Percentiles rank a stretch among this genome's conserved stretches.
Conservation (phyloP, 192 early-diverging fungal genomes). For the Polychytrium aggregatum region DNA sequence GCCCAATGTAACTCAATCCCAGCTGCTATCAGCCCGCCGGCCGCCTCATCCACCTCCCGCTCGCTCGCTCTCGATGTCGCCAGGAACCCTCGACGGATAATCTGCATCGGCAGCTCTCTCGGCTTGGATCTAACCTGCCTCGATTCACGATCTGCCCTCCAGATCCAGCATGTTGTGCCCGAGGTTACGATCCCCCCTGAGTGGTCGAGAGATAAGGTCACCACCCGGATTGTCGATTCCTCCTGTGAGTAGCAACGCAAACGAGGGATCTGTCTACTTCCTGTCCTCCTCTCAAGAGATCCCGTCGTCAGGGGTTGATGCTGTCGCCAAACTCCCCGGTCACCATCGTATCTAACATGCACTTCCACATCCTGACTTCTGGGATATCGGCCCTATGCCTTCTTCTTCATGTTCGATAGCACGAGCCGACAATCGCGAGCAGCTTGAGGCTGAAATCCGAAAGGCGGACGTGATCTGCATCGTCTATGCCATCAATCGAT, state of each 20-base stretch:
- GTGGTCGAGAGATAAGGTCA: slow-evolving; percentile 90
- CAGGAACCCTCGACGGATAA: no score
- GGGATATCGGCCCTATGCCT: slow-evolving; percentile 1
- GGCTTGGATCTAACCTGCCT: no score
- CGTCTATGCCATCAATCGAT: slow-evolving; percentile 84
- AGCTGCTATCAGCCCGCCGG: no score
- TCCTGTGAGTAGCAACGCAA: slow-evolving; percentile 72
- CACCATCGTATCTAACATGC: neutral
- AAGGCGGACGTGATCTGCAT: slow-evolving; percentile 98
- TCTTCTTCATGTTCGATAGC: no score
- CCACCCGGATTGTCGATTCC: slow-evolving; percentile 95
- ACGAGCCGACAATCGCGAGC: slow-evolving; percentile 76
- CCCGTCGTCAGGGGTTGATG: no score
- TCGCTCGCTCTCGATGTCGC: no score
- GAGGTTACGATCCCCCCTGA: slow-evolving; percentile 99
- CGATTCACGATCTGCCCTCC: no score
- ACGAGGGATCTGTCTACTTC: no score
- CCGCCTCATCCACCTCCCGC: no score
- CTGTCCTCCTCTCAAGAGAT: no score
- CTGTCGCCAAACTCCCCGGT: neutral
- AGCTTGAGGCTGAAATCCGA: slow-evolving; percentile 84
- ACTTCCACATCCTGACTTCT: neutral
- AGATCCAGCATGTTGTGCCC: slow-evolving; percentile 97
- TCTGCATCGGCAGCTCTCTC: no score
- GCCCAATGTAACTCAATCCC: slow-evolving; percentile 73